These are phyloP conservation scores for Mycena chlorophos DNA, from an alignment of 768 basidiomycete genomes.

Conservation along the genomic window DNA sequence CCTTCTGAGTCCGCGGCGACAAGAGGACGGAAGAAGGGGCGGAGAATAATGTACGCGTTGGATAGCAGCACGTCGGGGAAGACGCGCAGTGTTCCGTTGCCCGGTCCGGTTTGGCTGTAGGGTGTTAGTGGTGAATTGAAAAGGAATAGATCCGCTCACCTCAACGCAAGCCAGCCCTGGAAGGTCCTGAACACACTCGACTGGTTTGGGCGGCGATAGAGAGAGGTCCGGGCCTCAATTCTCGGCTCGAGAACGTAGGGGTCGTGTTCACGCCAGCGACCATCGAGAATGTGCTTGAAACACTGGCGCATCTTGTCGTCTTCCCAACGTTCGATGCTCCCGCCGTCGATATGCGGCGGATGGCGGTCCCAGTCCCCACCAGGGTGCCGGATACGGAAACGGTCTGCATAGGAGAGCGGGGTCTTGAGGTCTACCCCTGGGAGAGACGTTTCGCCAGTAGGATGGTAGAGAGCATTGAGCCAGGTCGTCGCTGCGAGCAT, in stretches of 20 bases:
- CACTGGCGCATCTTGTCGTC: slow-evolving; percentile 48
- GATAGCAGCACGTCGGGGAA: slow-evolving; percentile 57
- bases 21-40: slow-evolving; percentile 63
- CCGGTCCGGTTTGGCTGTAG: slow-evolving; percentile 50
- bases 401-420: slow-evolving; percentile 60
- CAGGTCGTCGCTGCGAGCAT: slow-evolving; percentile 47
- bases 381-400: slow-evolving; percentile 63
- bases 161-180: slow-evolving; percentile 62
- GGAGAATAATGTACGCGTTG: slow-evolving; percentile 61
- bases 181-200: slow-evolving; percentile 48
- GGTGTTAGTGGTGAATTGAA: slow-evolving; percentile 17
- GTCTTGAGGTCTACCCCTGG: slow-evolving; percentile 52
- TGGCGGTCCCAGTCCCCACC: slow-evolving; percentile 49
- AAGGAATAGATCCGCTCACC: slow-evolving; percentile 37
- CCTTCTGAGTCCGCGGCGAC: slow-evolving; percentile 35
- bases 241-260: slow-evolving; percentile 54
- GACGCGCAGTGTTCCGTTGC: slow-evolving; percentile 57
- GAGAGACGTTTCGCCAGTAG: slow-evolving; percentile 24
- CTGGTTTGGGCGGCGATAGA: slow-evolving; percentile 50
- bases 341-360: slow-evolving; percentile 37
- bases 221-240: slow-evolving; percentile 49
- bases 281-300: slow-evolving; percentile 51
- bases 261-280: slow-evolving; percentile 55
- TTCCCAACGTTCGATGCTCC: slow-evolving; percentile 64
- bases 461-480: slow-evolving; percentile 52